Conservation (phyloP, 495 filamentous ascomycete species). For the Aspergillus nidulans region DNA sequence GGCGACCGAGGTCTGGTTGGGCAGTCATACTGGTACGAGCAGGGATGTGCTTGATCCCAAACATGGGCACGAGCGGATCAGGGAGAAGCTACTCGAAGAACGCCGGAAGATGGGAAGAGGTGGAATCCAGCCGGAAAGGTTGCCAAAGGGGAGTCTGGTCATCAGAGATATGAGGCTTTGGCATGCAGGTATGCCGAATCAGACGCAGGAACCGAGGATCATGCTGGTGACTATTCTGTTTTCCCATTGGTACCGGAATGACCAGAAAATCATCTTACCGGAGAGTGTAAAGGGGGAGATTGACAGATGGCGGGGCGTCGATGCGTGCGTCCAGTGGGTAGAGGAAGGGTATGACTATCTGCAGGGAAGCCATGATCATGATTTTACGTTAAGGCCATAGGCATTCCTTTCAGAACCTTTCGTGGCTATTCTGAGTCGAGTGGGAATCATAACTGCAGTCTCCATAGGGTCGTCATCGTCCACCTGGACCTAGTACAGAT, state of each 20-base stretch:
- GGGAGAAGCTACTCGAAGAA: conserved; percentile 26
- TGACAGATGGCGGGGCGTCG: conserved; percentile 10
- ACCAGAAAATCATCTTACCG: conserved; percentile 19
- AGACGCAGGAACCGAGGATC: conserved; percentile 35
- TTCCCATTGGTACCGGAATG: conserved; percentile 26
- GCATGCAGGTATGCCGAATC: conserved; percentile 45
- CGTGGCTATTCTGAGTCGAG: too few species aligned
- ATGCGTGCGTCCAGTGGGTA: conserved; percentile 24
- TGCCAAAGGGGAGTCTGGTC: conserved; percentile 37
- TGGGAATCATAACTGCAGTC: too few species aligned
- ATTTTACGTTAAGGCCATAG: conserved; percentile 18
- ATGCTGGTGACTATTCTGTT: conserved; percentile 37
- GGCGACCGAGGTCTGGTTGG: conserved; percentile 43
- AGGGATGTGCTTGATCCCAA: conserved; percentile 9
- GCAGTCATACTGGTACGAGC: conserved; percentile 31
- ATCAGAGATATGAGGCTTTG: conserved; percentile 40
- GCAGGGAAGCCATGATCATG: conserved; percentile 26
- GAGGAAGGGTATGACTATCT: conserved; percentile 26
- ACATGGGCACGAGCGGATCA: conserved; percentile 16
- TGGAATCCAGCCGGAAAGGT: conserved; percentile 28
- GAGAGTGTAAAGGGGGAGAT: conserved; percentile 16
- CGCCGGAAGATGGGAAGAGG: conserved; percentile 12
- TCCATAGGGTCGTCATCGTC: too few species aligned
- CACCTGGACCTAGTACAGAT: too few species aligned
- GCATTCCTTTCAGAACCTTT: too few species aligned